A percentile compares a stretch with the other conserved stretches of the same genome.
Evolutionary conservation across 345 rosid genomes (phyloP).

Genomic region (Euphorbia lathyris): DNA sequence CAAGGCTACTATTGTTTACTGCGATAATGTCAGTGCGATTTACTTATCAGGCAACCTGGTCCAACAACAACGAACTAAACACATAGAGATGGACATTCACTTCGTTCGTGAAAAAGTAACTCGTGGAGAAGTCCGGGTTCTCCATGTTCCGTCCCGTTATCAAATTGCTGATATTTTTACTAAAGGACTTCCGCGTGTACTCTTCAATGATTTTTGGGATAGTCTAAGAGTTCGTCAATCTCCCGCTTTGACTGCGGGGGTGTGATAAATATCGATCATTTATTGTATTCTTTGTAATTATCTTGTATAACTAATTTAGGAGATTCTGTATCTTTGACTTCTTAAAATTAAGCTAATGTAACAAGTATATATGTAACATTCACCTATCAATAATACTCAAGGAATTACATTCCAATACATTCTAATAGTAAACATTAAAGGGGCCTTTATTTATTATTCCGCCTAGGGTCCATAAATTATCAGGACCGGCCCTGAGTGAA

Average conservation of each 20-base stretch:
- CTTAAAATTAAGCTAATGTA: too few species aligned
- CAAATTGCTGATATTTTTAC: slow-evolving; percentile 6
- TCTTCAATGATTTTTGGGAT: neutral
- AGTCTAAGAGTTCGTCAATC: neutral
- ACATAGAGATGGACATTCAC: slow-evolving; percentile 11
- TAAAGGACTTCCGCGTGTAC: neutral
- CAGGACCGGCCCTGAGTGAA: too few species aligned
- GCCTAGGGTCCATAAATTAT: too few species aligned
- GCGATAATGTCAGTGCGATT: slow-evolving; percentile 5
- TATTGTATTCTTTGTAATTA: too few species aligned
- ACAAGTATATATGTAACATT: too few species aligned
- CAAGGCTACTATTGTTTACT: neutral
- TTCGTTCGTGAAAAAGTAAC: slow-evolving; percentile 8
- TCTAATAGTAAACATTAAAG: too few species aligned
- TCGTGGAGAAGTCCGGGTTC: neutral
- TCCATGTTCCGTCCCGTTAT: neutral
- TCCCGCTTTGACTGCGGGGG: slow-evolving; percentile 8
- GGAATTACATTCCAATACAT: too few species aligned
- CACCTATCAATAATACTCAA: too few species aligned
- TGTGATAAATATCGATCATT: neutral
- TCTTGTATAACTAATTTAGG: too few species aligned
- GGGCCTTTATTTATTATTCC: too few species aligned
- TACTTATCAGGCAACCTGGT: neutral
- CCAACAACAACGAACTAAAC: neutral
- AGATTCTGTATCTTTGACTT: too few species aligned